phyloP scores from a whole-genome alignment of 2,329 filamentous ascomycete species.

The Neocucurbitaria cava region DNA sequence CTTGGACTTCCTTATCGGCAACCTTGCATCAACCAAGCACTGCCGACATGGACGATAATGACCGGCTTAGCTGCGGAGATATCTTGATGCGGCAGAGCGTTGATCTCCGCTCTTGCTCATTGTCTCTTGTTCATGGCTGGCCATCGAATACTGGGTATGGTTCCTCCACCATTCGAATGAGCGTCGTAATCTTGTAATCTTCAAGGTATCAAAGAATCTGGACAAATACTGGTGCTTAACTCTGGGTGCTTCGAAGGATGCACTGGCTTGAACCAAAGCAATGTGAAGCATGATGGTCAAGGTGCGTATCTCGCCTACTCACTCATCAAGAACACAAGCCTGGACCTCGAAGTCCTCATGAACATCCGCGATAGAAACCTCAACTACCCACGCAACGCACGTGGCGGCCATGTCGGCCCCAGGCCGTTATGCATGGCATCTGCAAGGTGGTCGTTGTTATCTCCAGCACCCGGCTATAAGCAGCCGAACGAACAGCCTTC shows the following conservation, averaged over 20 bases:
- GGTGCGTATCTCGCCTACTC: neutral
- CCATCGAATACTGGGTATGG: neutral
- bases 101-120: neutral
- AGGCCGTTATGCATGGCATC: neutral
- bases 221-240: too few species aligned
- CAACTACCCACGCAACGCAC: neutral
- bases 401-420: neutral
- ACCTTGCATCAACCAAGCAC: neutral
- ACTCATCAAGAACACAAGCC: neutral
- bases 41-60: neutral
- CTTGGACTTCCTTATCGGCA: neutral
- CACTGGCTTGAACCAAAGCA: too few species aligned
- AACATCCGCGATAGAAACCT: too few species aligned
- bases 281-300: too few species aligned
- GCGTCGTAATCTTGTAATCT: too few species aligned
- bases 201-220: too few species aligned
- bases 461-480: constrained; percentile 1
- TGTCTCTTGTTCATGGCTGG: neutral
- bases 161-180: neutral
- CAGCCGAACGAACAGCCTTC: neutral
- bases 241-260: neutral
- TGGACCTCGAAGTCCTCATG: neutral
- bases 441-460: constrained; percentile 2
- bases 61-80: neutral
- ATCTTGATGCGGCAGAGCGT: neutral